Base-by-base conservation (phyloP, 1,139 yeast species). In the Nakaseomyces nivariensis region DNA sequence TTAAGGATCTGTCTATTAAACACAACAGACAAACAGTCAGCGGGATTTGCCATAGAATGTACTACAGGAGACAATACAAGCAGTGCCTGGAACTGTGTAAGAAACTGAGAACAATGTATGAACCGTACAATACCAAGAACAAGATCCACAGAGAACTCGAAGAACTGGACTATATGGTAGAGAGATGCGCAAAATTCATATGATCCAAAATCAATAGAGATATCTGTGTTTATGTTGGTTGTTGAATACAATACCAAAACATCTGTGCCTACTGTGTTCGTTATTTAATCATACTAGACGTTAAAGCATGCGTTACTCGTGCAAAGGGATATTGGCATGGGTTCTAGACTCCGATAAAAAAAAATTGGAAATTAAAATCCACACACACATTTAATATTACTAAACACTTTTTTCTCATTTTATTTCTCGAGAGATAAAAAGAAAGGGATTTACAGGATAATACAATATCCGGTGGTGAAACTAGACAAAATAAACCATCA, bases 101-200 rank as follows among this genome's bases (percentile, higher is more conserved):
- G 22, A 51, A 48, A 4, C 59, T 71, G 5, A 56, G 69, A 37
- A 54, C 52, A 6, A 60, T 62, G n/a, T 67, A 70, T 47, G 59
- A 64, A 8, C 59, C 61, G 25, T 55, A 64, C 1, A 62, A 62
- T 13, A 53, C 53, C 47, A 58, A 67, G 52, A 63, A 65, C 44
- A 69, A 71, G 56, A 57, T 74, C 27, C 78, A 74, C 55, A 69
- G 73, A 45, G 78, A 76, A 50, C 61, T 76, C 13, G 65, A 68
- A 3, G 82, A 78, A 50, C 63, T 81, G 46, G 63, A 69, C 43
- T 67, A 70, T 47, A 69, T 80, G 51, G 70, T 71, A 51, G 62
- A 67, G 17, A 63, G 67, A 45, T 78, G 82, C 13, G 9, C 7
- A 4, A 17, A 36, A 36, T 1, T 5, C 38, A 13, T 7, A 10